A percentile compares a stretch with the other conserved stretches of the same genome.
Evolutionary conservation across 2,329 filamentous ascomycete genomes (phyloP).

Genomic region (Epichloe bromicola): DNA sequence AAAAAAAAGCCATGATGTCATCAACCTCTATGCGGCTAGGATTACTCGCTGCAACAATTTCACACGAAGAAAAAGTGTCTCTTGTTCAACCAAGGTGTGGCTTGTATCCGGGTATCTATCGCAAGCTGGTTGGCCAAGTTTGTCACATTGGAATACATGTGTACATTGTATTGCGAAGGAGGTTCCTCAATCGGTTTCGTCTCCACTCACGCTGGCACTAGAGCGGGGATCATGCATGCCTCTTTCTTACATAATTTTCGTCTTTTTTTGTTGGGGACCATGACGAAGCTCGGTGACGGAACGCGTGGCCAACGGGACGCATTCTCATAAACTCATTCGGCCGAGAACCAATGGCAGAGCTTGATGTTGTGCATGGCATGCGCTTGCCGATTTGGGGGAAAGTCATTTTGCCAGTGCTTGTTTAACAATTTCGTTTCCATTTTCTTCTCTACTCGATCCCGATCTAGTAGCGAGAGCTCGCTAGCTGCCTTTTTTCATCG

Average conservation of each 20-base stretch:
- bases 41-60: too few species aligned
- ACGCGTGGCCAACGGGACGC: background rate
- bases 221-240: background rate
- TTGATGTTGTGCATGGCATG: background rate
- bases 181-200: background rate
- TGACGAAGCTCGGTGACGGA: background rate
- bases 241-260: background rate
- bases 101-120: too few species aligned
- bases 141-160: background rate
- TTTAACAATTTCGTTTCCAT: too few species aligned
- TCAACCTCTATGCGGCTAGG: too few species aligned
- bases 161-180: background rate
- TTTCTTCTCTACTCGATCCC: too few species aligned
- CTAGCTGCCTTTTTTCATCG: too few species aligned
- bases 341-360: background rate
- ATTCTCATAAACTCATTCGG: background rate
- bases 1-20: too few species aligned
- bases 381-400: background rate
- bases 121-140: background rate
- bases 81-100: too few species aligned
- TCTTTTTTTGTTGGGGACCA: slow-evolving; percentile 5
- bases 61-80: too few species aligned
- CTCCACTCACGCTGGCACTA: background rate
- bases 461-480: too few species aligned
- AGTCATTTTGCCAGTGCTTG: too few species aligned